A percentile compares a stretch with the other conserved stretches of the same genome.
Conservation (phyloP, 108 stramenopile species). For the Nitzschia sp. region DNA sequence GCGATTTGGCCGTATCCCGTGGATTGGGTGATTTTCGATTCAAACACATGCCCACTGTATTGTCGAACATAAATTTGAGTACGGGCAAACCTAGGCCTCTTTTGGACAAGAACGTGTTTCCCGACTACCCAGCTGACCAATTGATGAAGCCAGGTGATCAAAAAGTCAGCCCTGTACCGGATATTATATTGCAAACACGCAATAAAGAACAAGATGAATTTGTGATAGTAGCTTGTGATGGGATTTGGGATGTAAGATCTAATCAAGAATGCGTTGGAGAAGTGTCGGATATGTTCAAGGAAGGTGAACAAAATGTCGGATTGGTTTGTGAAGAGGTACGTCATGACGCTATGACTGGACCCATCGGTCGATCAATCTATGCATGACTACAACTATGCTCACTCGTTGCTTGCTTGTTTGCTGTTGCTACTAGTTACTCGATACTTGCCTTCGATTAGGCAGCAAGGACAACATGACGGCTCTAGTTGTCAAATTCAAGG, state of each 20-base stretch:
- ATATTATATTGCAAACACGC: slow-evolving; percentile 68
- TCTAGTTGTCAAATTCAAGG: slow-evolving; percentile 67
- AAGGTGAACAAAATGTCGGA: slow-evolving; percentile 76
- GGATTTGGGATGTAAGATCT: slow-evolving; percentile 94
- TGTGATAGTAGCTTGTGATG: slow-evolving; percentile 89
- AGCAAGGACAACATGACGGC: slow-evolving; percentile 91
- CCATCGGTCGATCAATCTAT: background rate
- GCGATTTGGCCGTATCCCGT: slow-evolving; percentile 94
- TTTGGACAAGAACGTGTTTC: background rate
- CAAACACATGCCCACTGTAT: slow-evolving; percentile 48
- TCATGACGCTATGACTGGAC: slow-evolving; percentile 25
- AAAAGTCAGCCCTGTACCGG: slow-evolving; percentile 85
- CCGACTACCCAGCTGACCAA: background rate
- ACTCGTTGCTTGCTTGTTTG: background rate
- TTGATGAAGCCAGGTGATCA: slow-evolving; percentile 53
- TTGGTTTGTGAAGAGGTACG: slow-evolving; percentile 85
- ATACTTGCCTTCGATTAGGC: slow-evolving; percentile 71
- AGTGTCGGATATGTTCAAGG: slow-evolving; percentile 64
- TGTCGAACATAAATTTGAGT: slow-evolving; percentile 10
- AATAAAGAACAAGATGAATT: slow-evolving; percentile 80
- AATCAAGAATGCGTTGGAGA: slow-evolving; percentile 77
- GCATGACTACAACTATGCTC: background rate
- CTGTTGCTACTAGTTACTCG: slow-evolving; percentile 47
- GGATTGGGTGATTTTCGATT: slow-evolving; percentile 91
- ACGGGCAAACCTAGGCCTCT: background rate